Base-by-base conservation (phyloP, 2,329 filamentous ascomycete species). In the Colletotrichum viniferum region DNA sequence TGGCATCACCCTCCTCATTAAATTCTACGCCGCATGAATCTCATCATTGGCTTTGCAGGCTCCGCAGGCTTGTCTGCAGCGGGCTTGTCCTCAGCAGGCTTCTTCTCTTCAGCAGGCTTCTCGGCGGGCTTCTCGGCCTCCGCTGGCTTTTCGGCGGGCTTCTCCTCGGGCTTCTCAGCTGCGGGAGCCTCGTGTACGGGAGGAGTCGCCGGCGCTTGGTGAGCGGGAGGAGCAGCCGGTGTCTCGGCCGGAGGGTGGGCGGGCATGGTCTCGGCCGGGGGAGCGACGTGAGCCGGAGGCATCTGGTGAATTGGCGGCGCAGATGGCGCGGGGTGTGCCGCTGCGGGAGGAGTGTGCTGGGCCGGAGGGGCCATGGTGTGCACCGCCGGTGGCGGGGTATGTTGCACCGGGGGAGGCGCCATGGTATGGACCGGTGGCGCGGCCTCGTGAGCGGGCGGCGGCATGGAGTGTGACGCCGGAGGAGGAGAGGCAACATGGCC, bases 21-120 rank as follows among this genome's bases (percentile, higher is more conserved):
- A 48, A 30, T 30, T 2, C 24, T 68, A 4, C 72, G 61, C n/a
- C 36, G 14, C 69, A 73, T 60, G 36, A 73, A 75, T 4, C 73
- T 73, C 73, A 69, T 73, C 34, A n/a, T 75, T 58, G 65, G 63
- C n/a, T 74, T 52, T 26, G 38, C 62, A 21, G 68, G 28, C 28
- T 52, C 62, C 2, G 61, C 70, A 5, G 70, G 43, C 43, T 21
- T 48, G 0, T 21, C 43, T 21, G 2, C 58, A 7, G 26, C 58
- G 1, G 58, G 28, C 58, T 12, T 61, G 10, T 61, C 58, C 2
- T 1, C 58, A 0, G 24, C n/a, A 48, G 43, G 58, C 18, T 18
- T 30, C 58, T 56, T 18, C 24, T 24, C 52, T 56, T 56, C 52
- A 0, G 58, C 58, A 8, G 58, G 58, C 58, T 34, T 61, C 58